These are phyloP conservation scores for Leptodontidium sp. DNA, from an alignment of 2,329 filamentous ascomycete species.

Conservation along the genomic window DNA sequence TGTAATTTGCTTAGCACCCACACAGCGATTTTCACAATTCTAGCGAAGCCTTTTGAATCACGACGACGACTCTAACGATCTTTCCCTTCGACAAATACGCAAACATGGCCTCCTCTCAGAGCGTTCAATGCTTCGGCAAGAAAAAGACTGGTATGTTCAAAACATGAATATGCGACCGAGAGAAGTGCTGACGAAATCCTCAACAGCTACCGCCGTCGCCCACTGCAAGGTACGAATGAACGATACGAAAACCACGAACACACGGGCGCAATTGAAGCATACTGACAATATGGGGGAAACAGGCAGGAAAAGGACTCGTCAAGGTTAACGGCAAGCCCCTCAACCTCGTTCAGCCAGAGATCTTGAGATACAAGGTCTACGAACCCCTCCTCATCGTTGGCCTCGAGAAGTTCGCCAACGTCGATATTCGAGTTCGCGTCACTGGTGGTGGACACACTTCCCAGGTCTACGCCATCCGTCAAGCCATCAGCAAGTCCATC, in stretches of 20 bases:
- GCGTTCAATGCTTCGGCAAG: slow-evolving; percentile 99
- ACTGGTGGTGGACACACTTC: slow-evolving; percentile 97
- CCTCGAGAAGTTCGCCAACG: slow-evolving; percentile 94
- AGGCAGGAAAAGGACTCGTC: slow-evolving; percentile 87
- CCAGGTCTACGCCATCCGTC: slow-evolving; percentile 97
- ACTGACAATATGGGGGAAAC: slow-evolving; percentile 45
- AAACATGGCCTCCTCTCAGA: slow-evolving; percentile 70
- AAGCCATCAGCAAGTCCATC: slow-evolving; percentile 98
- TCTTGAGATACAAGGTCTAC: slow-evolving; percentile 99
- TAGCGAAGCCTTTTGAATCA: slow-evolving; percentile 20
- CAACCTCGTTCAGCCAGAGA: slow-evolving; percentile 91
- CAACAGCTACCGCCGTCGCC: slow-evolving; percentile 72
- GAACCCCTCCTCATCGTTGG: slow-evolving; percentile 97
- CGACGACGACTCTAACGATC: slow-evolving; percentile 22
- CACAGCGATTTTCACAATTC: slow-evolving; percentile 10
- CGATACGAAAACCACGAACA: slow-evolving; percentile 15
- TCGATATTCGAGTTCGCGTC: slow-evolving; percentile 98
- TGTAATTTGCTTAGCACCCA: not conserved
- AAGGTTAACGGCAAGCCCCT: slow-evolving; percentile 99
- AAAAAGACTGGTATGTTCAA: slow-evolving; percentile 69
- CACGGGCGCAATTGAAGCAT: slow-evolving; percentile 26
- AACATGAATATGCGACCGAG: slow-evolving; percentile 14
- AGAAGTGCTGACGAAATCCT: slow-evolving; percentile 48
- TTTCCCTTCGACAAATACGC: slow-evolving; percentile 30
- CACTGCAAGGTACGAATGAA: slow-evolving; percentile 74